phyloP scores from a whole-genome alignment of 2,329 filamentous ascomycete species.

The Ambrosiella xylebori region DNA sequence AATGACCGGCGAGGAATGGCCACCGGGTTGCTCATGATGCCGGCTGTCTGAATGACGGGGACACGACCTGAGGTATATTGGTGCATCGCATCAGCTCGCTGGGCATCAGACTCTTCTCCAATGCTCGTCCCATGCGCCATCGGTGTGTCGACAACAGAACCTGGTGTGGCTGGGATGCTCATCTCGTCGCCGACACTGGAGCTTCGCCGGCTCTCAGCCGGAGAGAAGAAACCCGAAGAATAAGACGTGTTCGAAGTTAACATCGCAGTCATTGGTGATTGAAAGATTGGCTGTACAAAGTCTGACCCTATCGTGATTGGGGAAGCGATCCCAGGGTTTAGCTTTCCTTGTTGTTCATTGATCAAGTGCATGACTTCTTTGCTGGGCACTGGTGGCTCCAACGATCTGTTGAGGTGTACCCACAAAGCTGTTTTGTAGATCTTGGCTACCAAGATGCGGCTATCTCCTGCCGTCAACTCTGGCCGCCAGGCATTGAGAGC shows the following conservation, averaged over 20 bases:
- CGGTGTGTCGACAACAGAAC: background rate
- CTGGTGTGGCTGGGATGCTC: background rate
- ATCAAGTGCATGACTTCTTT: background rate
- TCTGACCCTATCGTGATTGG: background rate
- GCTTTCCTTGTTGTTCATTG: background rate
- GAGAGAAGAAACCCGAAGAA: background rate
- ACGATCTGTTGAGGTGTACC: conserved; percentile 45
- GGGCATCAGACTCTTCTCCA: background rate
- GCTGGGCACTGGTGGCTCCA: conserved; percentile 31
- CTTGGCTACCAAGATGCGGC: conserved; percentile 35
- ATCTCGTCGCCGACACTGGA: background rate
- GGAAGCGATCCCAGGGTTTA: background rate
- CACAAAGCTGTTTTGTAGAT: conserved; percentile 51
- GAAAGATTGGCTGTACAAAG: no score
- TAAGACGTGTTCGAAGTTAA: background rate
- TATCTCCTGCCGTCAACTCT: conserved; percentile 38
- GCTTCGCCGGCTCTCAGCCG: background rate
- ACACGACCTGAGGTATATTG: no score
- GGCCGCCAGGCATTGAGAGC: conserved; percentile 61
- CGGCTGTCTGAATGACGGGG: background rate
- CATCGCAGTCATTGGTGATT: background rate
- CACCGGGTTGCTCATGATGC: background rate
- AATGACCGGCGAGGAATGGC: background rate
- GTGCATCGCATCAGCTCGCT: no score
- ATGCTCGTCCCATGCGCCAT: background rate